Evolutionary conservation across 306 rosid species (phyloP).

Genomic region (Canavalia ensiformis): DNA sequence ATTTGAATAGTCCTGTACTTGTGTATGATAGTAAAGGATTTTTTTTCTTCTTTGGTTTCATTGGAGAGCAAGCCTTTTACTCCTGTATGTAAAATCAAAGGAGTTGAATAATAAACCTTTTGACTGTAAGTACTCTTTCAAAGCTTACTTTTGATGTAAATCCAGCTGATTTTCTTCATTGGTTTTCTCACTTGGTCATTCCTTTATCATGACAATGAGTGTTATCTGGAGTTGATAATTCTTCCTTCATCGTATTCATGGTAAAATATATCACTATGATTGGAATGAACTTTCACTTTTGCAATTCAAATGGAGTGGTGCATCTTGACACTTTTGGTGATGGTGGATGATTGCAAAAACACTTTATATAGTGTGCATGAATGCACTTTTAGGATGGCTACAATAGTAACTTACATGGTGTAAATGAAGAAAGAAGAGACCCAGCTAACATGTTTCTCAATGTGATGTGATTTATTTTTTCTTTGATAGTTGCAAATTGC

Average conservation of each 20-base stretch:
- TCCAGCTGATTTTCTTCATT: neutral
- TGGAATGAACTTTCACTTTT: slow-evolving; percentile 25
- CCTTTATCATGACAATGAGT: slow-evolving; percentile 6
- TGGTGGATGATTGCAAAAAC: neutral
- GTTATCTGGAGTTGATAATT: slow-evolving; percentile 12
- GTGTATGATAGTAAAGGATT: slow-evolving; percentile 8
- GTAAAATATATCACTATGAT: slow-evolving; percentile 29
- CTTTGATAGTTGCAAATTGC: neutral
- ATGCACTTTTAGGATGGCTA: slow-evolving; percentile 1
- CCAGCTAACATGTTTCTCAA: neutral
- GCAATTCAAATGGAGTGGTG: neutral
- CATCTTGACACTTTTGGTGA: slow-evolving; percentile 34
- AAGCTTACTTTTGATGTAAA: neutral
- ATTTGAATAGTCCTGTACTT: neutral
- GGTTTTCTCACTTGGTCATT: neutral
- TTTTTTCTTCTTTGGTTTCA: neutral
- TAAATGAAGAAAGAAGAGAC: slow-evolving; percentile 27
- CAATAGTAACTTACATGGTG: neutral
- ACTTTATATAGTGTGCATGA: neutral
- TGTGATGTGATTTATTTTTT: neutral
- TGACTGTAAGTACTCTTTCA: neutral
- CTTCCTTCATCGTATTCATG: slow-evolving; percentile 16
- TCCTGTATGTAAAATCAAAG: slow-evolving; percentile 1
- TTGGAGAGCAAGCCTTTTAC: neutral
- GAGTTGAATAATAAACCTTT: slow-evolving; percentile 29